These are phyloP conservation scores for Botrytis pseudocinerea DNA, from an alignment of 2,329 filamentous ascomycete species.

Conservation along the genomic window DNA sequence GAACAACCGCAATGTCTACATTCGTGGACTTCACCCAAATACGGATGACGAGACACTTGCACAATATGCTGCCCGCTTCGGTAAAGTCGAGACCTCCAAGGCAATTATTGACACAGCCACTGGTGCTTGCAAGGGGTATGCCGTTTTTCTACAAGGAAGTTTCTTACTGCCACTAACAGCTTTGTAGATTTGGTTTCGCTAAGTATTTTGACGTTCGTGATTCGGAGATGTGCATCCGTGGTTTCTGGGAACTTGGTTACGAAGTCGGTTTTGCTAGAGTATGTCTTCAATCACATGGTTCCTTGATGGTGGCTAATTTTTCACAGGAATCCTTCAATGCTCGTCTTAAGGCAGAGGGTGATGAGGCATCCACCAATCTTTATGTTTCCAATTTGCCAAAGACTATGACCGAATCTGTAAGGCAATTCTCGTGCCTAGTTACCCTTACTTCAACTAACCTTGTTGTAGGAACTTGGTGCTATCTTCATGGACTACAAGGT, in stretches of 20 bases:
- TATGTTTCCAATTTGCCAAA: conserved; percentile 98
- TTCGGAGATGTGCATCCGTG: conserved; percentile 93
- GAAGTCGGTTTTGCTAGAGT: conserved; percentile 97
- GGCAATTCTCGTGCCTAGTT: conserved; percentile 44
- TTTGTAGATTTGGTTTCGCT: conserved; percentile 86
- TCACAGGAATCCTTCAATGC: conserved; percentile 93
- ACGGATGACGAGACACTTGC: conserved; percentile 90
- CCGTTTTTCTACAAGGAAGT: conserved; percentile 36
- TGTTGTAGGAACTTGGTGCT: conserved; percentile 65
- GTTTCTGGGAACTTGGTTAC: conserved; percentile 91
- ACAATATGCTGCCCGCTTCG: conserved; percentile 82
- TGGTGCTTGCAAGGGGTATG: conserved; percentile 90
- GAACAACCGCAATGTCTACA: conserved; percentile 97
- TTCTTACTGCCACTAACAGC: conserved; percentile 16
- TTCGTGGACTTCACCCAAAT: conserved; percentile 90
- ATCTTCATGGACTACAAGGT: conserved; percentile 82
- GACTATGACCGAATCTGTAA: conserved; percentile 83
- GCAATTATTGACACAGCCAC: conserved; percentile 96
- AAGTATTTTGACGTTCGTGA: conserved; percentile 87
- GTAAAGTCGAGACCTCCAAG: conserved; percentile 93
- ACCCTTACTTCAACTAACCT: conserved; percentile 34
- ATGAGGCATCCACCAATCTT: conserved; percentile 87
- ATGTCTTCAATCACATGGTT: conserved; percentile 40
- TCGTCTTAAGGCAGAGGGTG: conserved; percentile 92
- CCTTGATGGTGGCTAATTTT: conserved; percentile 33